Evolutionary conservation across 495 filamentous ascomycete genomes (phyloP), one percentile per base, ranked within the genome.

Genomic region (Tuber calosporum): DNA sequence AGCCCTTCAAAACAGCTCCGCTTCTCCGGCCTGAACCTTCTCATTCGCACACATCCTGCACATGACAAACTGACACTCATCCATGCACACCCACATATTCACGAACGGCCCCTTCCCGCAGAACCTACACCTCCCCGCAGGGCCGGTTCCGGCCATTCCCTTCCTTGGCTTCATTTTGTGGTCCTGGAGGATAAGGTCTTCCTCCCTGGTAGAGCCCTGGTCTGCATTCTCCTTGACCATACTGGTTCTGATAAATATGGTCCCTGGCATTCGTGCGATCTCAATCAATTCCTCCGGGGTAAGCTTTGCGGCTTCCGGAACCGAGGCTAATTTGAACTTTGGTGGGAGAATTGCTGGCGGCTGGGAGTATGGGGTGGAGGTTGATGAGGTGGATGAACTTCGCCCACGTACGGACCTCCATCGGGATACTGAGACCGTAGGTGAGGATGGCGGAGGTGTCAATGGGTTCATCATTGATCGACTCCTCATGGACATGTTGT

Each of bases 81-180:
- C 79, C 71, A 80, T 48, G 68, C 79, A 81, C 39, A 81, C 78
- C 79, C 79, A 81, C 79, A 81, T 81, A 73, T 80, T 81, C 41
- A 79, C 70, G 62, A 81, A 76, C 39, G 79, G 79, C 13, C 79
- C 79, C 69, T 79, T 81, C 66, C 68, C 76, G 72, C 79, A 81
- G 69, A 81, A 81, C 70, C 69, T 74, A 68, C 79, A 81, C 67
- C 75, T 80, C 37, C 77, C 74, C 66, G 70, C 75, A 20, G 62
- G 66, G 68, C 79, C 79, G 38, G 75, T 79, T 38, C 75, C 79
- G 39, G 80, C 76, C 71, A 80, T 75, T 36, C 79, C 79, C 43
- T 81, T 81, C 43, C 79, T 67, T 11, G 79, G 79, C 68, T 81
- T 81, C 71, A 81, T 72, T 37, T 73, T 69, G 66, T 81, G 79